Evolutionary conservation across 2,329 filamentous ascomycete genomes (phyloP).

Genomic region (Davidsoniella eucalypti): DNA sequence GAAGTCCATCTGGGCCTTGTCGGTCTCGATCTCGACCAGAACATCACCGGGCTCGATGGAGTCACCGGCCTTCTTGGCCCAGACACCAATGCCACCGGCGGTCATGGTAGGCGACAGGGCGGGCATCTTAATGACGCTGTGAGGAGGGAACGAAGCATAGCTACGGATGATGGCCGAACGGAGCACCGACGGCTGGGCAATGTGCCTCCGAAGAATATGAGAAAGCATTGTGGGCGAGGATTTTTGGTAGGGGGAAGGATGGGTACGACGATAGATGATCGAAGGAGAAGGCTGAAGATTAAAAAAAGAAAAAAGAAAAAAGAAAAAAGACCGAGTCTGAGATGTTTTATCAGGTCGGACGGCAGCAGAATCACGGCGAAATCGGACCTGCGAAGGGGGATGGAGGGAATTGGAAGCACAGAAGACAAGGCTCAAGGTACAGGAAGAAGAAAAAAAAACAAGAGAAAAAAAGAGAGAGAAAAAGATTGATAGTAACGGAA

Average conservation of each 20-base stretch:
- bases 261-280: background rate
- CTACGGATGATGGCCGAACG: constrained; percentile 40
- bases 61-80: constrained; percentile 97
- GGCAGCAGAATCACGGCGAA: constrained; percentile 9
- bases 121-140: constrained; percentile 94
- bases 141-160: constrained; percentile 77
- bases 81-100: constrained; percentile 83
- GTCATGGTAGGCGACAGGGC: constrained; percentile 97
- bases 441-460: constrained; percentile 1
- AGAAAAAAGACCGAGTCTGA: background rate
- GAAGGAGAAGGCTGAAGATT: background rate
- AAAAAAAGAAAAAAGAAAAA: background rate
- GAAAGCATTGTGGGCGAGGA: constrained; percentile 11
- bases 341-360: background rate
- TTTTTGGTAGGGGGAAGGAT: constrained; percentile 1
- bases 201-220: constrained; percentile 12
- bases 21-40: constrained; percentile 94
- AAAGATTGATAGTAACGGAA: constrained; percentile 6
- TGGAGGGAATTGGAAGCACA: background rate
- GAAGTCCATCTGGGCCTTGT: constrained; percentile 99
- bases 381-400: constrained; percentile 9
- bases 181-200: constrained; percentile 18
- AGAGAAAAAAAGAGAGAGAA: background rate
- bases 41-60: constrained; percentile 79
- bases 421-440: constrained; percentile 3